phyloP scores from a whole-genome alignment of 2,329 filamentous ascomycete species.

The Trichoderma sp. region DNA sequence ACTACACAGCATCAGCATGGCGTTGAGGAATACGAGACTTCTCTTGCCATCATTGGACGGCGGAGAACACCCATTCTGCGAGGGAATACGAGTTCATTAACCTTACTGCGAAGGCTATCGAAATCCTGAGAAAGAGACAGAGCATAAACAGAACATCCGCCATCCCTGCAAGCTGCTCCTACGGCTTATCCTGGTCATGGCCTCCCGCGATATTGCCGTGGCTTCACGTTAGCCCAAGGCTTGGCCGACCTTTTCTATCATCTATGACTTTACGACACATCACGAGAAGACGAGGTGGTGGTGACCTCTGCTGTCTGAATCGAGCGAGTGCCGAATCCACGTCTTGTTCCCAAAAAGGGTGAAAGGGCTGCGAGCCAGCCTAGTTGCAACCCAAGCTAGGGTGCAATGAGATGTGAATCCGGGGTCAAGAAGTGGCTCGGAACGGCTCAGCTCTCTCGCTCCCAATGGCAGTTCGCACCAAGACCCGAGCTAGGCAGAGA shows the following conservation, averaged over 20 bases:
- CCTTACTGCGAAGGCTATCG: conserved; percentile 21
- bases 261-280: neutral
- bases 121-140: neutral
- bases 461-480: neutral
- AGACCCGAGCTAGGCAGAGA: neutral
- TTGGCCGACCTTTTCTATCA: neutral
- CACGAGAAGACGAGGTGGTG: neutral
- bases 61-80: conserved; percentile 16
- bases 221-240: conserved; percentile 1
- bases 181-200: neutral
- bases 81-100: conserved; percentile 26
- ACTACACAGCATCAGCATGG: conserved; percentile 3
- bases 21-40: conserved; percentile 23
- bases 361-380: neutral
- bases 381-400: neutral
- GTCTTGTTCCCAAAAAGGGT: neutral
- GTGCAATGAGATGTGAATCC: neutral
- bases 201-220: neutral
- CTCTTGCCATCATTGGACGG: conserved; percentile 18
- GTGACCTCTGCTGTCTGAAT: neutral
- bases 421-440: conserved; percentile 6
- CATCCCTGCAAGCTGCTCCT: neutral
- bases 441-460: conserved; percentile 7
- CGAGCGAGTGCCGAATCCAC: neutral
- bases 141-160: neutral